A percentile compares a stretch with the other conserved stretches of the same genome.
Evolutionary conservation across 345 rosid species (phyloP).

Genomic region (Dimocarpus longan): DNA sequence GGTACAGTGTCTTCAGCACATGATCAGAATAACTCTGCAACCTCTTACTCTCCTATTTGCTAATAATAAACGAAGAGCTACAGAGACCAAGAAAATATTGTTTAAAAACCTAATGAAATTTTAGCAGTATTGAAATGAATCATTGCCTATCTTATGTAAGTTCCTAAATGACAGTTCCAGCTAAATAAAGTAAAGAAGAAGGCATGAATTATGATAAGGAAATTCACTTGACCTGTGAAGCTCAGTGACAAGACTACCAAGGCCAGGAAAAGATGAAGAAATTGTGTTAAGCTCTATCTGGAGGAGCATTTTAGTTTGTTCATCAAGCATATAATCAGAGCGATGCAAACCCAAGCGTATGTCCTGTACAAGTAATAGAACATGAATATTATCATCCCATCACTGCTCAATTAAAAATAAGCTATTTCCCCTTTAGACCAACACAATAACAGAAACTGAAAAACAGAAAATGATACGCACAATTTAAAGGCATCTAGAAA

Average conservation of each 20-base stretch:
- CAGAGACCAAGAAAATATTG: background rate
- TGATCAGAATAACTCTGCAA: background rate
- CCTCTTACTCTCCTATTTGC: background rate
- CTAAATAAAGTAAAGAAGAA: background rate
- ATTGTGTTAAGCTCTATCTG: conserved; percentile 96
- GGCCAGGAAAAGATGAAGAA: conserved; percentile 83
- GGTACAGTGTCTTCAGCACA: background rate
- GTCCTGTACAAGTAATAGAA: conserved; percentile 50
- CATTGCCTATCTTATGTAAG: background rate
- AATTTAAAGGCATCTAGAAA: background rate
- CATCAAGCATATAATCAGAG: conserved; percentile 99
- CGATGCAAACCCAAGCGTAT: conserved; percentile 94
- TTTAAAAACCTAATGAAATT: background rate
- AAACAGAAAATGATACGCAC: background rate
- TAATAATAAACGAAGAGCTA: background rate
- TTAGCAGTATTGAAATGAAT: background rate
- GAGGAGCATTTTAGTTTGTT: conserved; percentile 84
- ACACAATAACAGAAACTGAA: background rate
- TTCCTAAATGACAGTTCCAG: background rate
- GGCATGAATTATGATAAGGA: background rate
- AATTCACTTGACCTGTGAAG: conserved; percentile 71
- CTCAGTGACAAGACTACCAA: conserved; percentile 68
- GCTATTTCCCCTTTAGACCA: conserved; percentile 6
- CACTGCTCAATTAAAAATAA: conserved; percentile 4
- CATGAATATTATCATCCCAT: conserved; percentile 19